phyloP scores from a whole-genome alignment of 805 yeast genomes.

The Wickerhamiella vanderwaltii region DNA sequence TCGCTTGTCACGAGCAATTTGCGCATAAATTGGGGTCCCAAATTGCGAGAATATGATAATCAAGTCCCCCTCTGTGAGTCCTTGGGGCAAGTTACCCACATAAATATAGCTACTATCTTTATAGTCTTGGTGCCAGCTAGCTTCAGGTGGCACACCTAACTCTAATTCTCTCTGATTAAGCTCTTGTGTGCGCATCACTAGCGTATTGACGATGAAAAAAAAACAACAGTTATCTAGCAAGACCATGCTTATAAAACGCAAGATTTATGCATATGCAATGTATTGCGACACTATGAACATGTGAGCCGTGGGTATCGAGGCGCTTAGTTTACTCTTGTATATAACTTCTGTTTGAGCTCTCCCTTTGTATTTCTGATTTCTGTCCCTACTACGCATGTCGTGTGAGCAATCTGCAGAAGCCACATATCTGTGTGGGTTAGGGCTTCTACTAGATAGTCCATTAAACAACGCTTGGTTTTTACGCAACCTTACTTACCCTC shows the following conservation, averaged over 20 bases:
- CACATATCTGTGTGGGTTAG: conserved; percentile 3
- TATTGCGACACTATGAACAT: conserved; percentile 7
- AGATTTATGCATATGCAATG: conserved; percentile 9
- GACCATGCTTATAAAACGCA: conserved; percentile 3
- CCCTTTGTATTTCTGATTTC: no score
- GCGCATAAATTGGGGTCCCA: conserved; percentile 72
- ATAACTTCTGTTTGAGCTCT: no score
- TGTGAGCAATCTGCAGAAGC: conserved; percentile 10
- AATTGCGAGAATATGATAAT: conserved; percentile 73
- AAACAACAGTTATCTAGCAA: conserved; percentile 2
- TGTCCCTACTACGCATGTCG: no score
- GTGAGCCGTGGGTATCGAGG: no score
- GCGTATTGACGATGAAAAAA: not conserved
- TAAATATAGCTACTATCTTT: conserved; percentile 60
- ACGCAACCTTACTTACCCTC: conserved; percentile 5
- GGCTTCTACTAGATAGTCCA: not conserved
- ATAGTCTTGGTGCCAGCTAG: conserved; percentile 87
- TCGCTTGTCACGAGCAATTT: conserved; percentile 51
- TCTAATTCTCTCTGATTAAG: conserved; percentile 58
- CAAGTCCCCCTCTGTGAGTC: conserved; percentile 63
- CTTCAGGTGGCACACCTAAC: conserved; percentile 42
- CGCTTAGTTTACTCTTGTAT: no score
- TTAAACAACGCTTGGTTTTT: conserved; percentile 1
- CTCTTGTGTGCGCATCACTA: conserved; percentile 26
- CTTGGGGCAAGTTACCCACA: conserved; percentile 59